These are phyloP conservation scores for Fagopyrum tataricum DNA, from an alignment of 148 eudicot species.

Conservation along the genomic window DNA sequence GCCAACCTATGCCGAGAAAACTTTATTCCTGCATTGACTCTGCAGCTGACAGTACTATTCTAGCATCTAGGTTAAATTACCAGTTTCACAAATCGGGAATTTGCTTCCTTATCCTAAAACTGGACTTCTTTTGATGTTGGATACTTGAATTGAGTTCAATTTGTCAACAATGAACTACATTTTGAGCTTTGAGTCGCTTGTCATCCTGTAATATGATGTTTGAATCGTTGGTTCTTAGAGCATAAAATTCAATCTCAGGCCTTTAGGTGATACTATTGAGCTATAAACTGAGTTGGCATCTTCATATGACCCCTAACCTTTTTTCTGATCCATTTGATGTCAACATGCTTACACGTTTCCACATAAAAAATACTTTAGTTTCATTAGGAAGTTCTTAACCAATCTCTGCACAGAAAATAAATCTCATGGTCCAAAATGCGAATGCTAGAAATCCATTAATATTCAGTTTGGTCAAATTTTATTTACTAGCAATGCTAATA, in stretches of 20 bases:
- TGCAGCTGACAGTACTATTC: no score
- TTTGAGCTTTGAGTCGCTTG: neutral
- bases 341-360: neutral
- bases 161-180: neutral
- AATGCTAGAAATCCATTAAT: neutral
- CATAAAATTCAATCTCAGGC: neutral
- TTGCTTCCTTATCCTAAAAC: neutral
- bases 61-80: no score
- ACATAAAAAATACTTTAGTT: neutral
- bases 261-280: no score
- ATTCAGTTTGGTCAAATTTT: neutral
- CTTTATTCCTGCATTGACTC: neutral
- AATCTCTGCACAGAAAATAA: neutral
- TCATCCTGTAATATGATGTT: neutral
- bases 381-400: neutral
- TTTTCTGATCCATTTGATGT: neutral
- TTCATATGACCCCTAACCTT: no score
- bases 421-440: no score
- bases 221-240: neutral
- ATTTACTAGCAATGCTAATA: neutral
- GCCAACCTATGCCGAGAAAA: slow-evolving; percentile 63
- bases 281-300: no score
- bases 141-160: neutral
- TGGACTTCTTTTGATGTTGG: neutral
- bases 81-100: neutral